Percentiles rank a stretch among this genome's conserved stretches.
These are phyloP conservation scores for Oryza meyeriana DNA, from an alignment of 176 grass and related monocot genomes.

Conservation along the genomic window DNA sequence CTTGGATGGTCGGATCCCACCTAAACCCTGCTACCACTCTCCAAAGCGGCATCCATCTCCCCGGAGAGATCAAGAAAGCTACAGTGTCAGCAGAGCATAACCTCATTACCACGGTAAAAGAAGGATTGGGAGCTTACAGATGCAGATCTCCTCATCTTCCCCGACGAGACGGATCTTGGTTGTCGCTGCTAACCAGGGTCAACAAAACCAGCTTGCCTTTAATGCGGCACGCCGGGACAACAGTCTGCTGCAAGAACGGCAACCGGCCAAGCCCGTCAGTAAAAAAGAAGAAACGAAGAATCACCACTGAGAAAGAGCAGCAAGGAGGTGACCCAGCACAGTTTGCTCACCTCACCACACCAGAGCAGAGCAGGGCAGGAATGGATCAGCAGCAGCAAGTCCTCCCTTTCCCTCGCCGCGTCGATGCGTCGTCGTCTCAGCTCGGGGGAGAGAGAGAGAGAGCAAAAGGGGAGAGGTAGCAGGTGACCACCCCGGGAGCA, in stretches of 20 bases:
- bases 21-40: not conserved
- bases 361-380: not conserved
- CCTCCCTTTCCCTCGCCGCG: not conserved
- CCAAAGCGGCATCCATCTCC: not conserved
- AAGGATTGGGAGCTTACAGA: slow-evolving; percentile 39
- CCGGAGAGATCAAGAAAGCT: slow-evolving; percentile 6
- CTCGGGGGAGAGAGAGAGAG: not conserved
- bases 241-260: slow-evolving; percentile 16
- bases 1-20: slow-evolving; percentile 20
- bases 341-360: not conserved
- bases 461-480: not conserved
- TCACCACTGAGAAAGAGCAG: not conserved
- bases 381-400: not conserved
- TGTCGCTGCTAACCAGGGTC: not conserved
- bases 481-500: not conserved
- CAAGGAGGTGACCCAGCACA: not conserved
- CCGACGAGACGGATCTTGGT: slow-evolving; percentile 18
- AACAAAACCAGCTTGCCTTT: slow-evolving; percentile 16
- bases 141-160: slow-evolving; percentile 66
- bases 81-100: not conserved
- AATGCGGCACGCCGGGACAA: slow-evolving; percentile 16
- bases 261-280: slow-evolving; percentile 2
- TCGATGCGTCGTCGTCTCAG: not conserved
- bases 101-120: not conserved
- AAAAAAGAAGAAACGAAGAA: not conserved